These are phyloP conservation scores for Hemisphaericaspora nanyangensis DNA, from an alignment of 805 yeast genomes.

Conservation along the genomic window DNA sequence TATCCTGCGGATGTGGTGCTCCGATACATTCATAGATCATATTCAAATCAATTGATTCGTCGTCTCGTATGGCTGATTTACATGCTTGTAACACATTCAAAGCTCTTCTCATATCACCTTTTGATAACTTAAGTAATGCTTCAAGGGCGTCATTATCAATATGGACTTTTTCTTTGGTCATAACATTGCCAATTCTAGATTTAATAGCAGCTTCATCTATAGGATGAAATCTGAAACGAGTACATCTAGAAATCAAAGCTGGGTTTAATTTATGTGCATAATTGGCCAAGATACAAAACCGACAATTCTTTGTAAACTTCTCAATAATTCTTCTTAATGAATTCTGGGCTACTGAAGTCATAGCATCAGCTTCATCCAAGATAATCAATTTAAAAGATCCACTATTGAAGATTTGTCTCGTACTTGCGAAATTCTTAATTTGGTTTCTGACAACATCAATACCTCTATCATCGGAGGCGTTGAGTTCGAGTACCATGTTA, in stretches of 20 bases:
- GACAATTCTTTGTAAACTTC: slow-evolving; percentile 88
- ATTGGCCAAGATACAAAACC: slow-evolving; percentile 93
- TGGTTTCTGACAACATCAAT: slow-evolving; percentile 97
- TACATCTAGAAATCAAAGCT: slow-evolving; percentile 90
- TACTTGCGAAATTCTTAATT: slow-evolving; percentile 92
- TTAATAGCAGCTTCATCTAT: slow-evolving; percentile 63
- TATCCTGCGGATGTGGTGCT: slow-evolving; percentile 86
- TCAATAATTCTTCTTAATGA: slow-evolving; percentile 83
- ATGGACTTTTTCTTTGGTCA: slow-evolving; percentile 60
- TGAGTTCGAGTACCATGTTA: slow-evolving; percentile 90
- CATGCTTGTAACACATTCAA: slow-evolving; percentile 93
- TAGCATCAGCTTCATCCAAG: slow-evolving; percentile 95
- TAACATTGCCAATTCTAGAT: slow-evolving; percentile 64
- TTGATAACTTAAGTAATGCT: slow-evolving; percentile 67
- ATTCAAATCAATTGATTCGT: slow-evolving; percentile 58
- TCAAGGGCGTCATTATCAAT: slow-evolving; percentile 56
- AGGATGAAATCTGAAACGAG: slow-evolving; percentile 91
- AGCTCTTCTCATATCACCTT: slow-evolving; percentile 96
- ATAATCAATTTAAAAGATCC: slow-evolving; percentile 84
- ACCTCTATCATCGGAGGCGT: slow-evolving; percentile 97
- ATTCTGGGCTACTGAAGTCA: slow-evolving; percentile 84
- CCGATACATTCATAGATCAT: slow-evolving; percentile 94
- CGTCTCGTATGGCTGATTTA: slow-evolving; percentile 58
- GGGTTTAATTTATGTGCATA: slow-evolving; percentile 95
- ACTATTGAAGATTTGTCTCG: slow-evolving; percentile 80